Evolutionary conservation across 139 green algal species (phyloP).

Genomic region (Chlamydomonas urium): DNA sequence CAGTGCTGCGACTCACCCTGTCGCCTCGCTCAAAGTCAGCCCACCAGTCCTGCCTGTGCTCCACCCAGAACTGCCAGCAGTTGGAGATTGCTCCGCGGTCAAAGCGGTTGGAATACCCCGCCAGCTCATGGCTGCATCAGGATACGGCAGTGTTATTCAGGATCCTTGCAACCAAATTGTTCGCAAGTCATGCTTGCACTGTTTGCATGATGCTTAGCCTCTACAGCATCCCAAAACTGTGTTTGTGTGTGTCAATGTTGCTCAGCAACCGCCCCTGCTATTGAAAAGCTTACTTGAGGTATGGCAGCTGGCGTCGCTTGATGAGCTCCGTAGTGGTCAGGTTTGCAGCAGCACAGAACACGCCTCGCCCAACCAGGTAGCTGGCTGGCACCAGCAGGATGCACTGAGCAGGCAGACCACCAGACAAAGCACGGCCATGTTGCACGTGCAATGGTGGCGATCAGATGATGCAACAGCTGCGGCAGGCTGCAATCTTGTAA

Average conservation of each 20-base stretch:
- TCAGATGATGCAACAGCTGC: neutral
- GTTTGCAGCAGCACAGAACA: constrained; percentile 46
- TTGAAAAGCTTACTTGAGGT: constrained; percentile 46
- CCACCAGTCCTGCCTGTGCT: constrained; percentile 25
- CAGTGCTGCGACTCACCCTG: constrained; percentile 18
- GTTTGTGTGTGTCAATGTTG: no score
- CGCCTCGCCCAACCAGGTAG: constrained; percentile 30
- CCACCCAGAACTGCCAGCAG: constrained; percentile 32
- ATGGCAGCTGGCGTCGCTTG: constrained; percentile 40
- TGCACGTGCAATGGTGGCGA: neutral
- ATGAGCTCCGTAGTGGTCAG: constrained; percentile 69
- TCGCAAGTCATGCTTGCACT: no score
- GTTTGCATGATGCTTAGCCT: no score
- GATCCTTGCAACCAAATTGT: no score
- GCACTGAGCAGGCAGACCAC: neutral
- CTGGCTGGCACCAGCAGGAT: constrained; percentile 18
- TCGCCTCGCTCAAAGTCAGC: constrained; percentile 24
- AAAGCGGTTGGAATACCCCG: constrained; percentile 42
- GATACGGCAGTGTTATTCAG: no score
- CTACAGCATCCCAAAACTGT: no score
- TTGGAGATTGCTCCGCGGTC: constrained; percentile 26
- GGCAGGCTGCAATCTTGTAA: neutral
- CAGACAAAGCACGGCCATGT: no score
- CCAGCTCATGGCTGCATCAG: constrained; percentile 15
- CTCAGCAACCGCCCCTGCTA: no score